Evolutionary conservation across 495 filamentous ascomycete species (phyloP), one percentile per base, ranked within the genome.

Genomic region (Daldinia grandis): DNA sequence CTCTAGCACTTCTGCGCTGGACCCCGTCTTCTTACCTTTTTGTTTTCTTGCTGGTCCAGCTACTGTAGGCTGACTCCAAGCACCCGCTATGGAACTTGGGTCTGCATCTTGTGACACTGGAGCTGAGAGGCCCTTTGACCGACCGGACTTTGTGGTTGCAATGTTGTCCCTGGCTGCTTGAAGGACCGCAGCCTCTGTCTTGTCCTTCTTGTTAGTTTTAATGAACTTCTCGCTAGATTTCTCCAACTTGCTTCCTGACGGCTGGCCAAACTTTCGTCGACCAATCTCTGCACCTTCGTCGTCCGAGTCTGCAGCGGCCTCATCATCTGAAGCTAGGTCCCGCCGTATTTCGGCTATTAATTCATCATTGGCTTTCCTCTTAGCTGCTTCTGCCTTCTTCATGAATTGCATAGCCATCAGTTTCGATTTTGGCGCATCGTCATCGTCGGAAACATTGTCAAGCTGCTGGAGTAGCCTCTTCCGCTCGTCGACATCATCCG

Each of bases 361-460:
- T 40, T 91, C 90, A 73, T 97, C 92, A 61, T 98, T 98, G 65
- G 88, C 83, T 58, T 88, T 88, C 75, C 89, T 94, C 68, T 86
- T 87, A 40, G 87, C 82, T 10, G 89, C 91, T 68, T 98, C 93
- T 12, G 93, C 94, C 44, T 89, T 92, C 69, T 89, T 87, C 95
- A 99, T 99, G 75, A 98, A 99, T 21, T 75, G 64, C 79, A 62
- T 75, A 4, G 59, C 77, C 76, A 72, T 51, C 24, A 73, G 40
- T 62, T 84, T 86, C 19, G 85, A 81, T 4, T 80, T 82, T 50
- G 83, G 81, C 21, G 66, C 58, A 0, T 77, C 77, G 14, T 76
- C 76, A 5, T 79, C 67, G 3, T 76, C 74, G 3, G 79, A 85
- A 1, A 84, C 69, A 2, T 79, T 80, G 44, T 90, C 81, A 5